phyloP scores from a whole-genome alignment of 371 early-diverging fungal genomes.

The Rhizomucor miehei region DNA sequence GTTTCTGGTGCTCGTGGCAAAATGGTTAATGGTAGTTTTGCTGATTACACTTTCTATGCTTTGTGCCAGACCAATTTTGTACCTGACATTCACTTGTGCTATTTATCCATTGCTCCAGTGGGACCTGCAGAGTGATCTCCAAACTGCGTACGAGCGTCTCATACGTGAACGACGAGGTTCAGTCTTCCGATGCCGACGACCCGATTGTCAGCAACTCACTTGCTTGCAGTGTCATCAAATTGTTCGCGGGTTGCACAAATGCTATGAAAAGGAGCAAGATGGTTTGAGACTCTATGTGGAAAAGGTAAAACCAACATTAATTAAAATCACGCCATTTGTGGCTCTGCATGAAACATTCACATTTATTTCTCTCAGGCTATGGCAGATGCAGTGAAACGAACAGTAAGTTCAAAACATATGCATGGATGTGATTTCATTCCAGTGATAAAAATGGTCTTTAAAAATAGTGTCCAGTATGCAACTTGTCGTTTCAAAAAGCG shows the following conservation, averaged over 20 bases:
- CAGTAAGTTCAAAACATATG: conserved; percentile 37
- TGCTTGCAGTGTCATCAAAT: conserved; percentile 49
- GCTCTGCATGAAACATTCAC: not conserved
- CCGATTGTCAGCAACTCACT: conserved; percentile 40
- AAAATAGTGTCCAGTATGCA: conserved; percentile 58
- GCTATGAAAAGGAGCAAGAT: conserved; percentile 56
- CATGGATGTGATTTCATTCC: no score
- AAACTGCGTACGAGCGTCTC: conserved; percentile 32
- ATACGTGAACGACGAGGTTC: conserved; percentile 27
- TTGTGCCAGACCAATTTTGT: no score
- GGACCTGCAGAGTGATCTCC: conserved; percentile 27
- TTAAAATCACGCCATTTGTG: no score
- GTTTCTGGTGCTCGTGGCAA: conserved; percentile 5
- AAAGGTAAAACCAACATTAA: conserved; percentile 22
- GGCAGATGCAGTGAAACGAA: conserved; percentile 66
- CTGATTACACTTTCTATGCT: conserved; percentile 10
- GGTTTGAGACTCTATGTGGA: conserved; percentile 60
- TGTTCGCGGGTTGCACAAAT: conserved; percentile 51
- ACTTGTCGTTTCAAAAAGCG: conserved; percentile 56
- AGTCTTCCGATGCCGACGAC: conserved; percentile 51
- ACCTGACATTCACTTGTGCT: no score
- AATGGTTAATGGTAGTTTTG: conserved; percentile 32
- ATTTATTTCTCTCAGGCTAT: conserved; percentile 34
- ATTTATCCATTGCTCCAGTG: conserved; percentile 24
- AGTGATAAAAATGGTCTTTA: no score